A percentile compares a stretch with the other conserved stretches of the same genome.
Conservation (phyloP, 2,329 filamentous ascomycete species). For the Colletotrichum noveboracense region DNA sequence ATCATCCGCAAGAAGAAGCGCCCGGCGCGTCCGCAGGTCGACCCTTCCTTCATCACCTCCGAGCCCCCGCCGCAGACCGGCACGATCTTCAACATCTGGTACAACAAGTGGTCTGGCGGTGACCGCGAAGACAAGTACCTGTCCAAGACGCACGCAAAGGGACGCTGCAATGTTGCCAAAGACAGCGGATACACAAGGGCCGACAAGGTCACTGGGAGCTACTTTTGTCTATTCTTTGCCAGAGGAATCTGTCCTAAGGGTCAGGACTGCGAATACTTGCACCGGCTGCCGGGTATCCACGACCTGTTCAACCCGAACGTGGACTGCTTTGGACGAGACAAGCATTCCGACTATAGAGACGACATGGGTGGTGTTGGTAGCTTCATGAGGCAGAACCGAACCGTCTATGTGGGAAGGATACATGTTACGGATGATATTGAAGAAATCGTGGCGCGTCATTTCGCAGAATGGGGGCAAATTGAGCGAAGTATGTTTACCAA, state of each 20-base stretch:
- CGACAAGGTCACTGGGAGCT: conserved; percentile 78
- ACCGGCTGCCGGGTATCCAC: conserved; percentile 83
- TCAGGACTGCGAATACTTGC: conserved; percentile 92
- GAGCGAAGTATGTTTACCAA: conserved; percentile 64
- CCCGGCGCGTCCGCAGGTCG: conserved; percentile 89
- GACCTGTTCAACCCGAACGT: conserved; percentile 94
- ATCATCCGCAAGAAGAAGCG: conserved; percentile 90
- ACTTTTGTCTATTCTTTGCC: conserved; percentile 89
- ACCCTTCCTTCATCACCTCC: conserved; percentile 80
- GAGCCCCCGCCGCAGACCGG: conserved; percentile 92
- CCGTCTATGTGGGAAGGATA: conserved; percentile 91
- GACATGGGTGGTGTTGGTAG: conserved; percentile 97
- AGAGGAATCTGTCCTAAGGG: conserved; percentile 76
- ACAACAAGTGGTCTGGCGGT: conserved; percentile 97
- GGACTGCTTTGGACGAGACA: conserved; percentile 94
- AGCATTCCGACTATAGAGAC: conserved; percentile 90
- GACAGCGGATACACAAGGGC: conserved; percentile 82
- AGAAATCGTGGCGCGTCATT: conserved; percentile 92
- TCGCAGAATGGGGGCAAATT: conserved; percentile 94
- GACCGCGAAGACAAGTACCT: conserved; percentile 92
- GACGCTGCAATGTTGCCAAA: conserved; percentile 82
- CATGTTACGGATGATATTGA: conserved; percentile 97
- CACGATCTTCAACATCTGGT: conserved; percentile 98
- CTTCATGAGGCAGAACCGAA: conserved; percentile 93
- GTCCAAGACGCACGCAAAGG: conserved; percentile 80